Base-by-base conservation (phyloP, 805 yeast species). In the Soucietia sequanensis region DNA sequence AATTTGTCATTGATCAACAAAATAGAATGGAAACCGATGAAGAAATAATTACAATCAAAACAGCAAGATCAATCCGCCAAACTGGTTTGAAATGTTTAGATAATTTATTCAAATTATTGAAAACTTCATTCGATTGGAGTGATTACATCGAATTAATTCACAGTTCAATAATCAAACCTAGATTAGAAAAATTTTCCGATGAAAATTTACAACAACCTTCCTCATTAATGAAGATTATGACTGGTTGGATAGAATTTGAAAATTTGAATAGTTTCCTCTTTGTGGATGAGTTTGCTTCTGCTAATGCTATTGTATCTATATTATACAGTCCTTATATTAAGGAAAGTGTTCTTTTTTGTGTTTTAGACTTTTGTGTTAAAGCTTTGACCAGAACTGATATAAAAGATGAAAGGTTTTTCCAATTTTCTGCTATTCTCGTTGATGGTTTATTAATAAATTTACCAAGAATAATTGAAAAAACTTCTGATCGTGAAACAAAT, bases 181-280 rank as follows among this genome's bases (percentile, higher is more conserved):
- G 95, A 50, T 65, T 93, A 46, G 65, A 41, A 1, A 65, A 71
- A 9, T 91, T 91, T 57, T 82, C 82, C 3, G 72, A 63, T 26
- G 95, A 84, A 48, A 93, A 91, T 54, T 65, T 83, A 21, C 95
- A 88, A 52, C 88, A 84, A 48, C 81, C 91, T 0, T 88, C 97
- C 0, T 74, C 95, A 0, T 54, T 91, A 28, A 62, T 90, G 76
- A 76, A 69, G 37, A 53, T 88, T 7, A 73, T 91, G 48, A 58
- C 77, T 5, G 62, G 73, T 6, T 75, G 95, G 80, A 54, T 68
- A 15, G 59, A 53, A 13, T 40, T 46, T 3, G 62, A 65, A 4
- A 62, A 64, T 15, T 66, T 81, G 24, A 61, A 70, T 30, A 65
- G 67, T 10, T 76, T 82, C 39, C 58, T 87, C 28, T 70, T 70